phyloP scores from a whole-genome alignment of 371 early-diverging fungal species.

The Haplosporangium sp. region DNA sequence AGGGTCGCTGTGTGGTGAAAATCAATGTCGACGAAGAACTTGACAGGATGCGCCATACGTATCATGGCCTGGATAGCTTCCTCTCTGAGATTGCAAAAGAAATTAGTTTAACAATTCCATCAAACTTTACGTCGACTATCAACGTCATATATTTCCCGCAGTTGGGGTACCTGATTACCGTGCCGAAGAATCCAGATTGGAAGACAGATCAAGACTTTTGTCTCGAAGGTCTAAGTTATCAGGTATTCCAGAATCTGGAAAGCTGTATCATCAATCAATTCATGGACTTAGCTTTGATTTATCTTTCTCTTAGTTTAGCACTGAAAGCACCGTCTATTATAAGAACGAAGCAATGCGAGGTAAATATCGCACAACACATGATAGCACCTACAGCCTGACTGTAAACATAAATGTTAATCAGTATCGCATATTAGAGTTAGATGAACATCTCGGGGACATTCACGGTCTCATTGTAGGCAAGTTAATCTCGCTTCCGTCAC shows the following conservation, averaged over 20 bases:
- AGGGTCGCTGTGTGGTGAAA: conserved; percentile 71
- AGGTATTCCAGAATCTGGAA: conserved; percentile 29
- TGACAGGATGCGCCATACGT: conserved; percentile 70
- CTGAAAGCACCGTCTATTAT: conserved; percentile 75
- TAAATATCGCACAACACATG: conserved; percentile 20
- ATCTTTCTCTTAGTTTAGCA: conserved; percentile 68
- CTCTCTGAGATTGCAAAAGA: conserved; percentile 73
- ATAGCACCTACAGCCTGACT: no score
- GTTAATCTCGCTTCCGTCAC: not conserved
- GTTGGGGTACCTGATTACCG: conserved; percentile 80
- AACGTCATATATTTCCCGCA: conserved; percentile 89
- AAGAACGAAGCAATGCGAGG: conserved; percentile 77
- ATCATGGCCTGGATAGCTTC: conserved; percentile 65
- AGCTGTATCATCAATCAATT: no score
- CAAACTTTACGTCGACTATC: conserved; percentile 60
- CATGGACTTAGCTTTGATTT: no score
- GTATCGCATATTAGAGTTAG: conserved; percentile 62
- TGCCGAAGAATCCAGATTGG: conserved; percentile 67
- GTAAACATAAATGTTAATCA: not conserved
- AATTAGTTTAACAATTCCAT: conserved; percentile 64
- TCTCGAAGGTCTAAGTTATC: conserved; percentile 58
- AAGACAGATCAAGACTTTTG: conserved; percentile 57
- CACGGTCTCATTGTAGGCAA: conserved; percentile 78
- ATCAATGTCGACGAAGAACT: conserved; percentile 71
- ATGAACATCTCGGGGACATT: conserved; percentile 80